Evolutionary conservation across 73 alveolate species (phyloP).

Genomic region (Durusdinium trenchii): DNA sequence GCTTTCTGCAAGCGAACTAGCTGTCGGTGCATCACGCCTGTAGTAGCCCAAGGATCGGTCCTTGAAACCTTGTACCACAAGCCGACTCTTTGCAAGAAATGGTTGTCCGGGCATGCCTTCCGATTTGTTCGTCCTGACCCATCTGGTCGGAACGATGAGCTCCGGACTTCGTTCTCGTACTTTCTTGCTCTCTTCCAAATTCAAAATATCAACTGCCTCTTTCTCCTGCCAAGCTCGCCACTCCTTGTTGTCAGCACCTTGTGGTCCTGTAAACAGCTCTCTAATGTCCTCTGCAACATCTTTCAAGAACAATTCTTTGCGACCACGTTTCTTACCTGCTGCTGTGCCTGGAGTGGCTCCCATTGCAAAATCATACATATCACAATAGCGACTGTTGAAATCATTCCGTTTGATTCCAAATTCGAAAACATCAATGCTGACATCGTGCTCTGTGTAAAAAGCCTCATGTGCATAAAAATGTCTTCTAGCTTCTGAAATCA

Average conservation of each 20-base stretch:
- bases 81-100: too few relatives aligned
- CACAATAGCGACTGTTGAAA: not conserved
- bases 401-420: not conserved
- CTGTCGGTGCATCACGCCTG: too few relatives aligned
- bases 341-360: not conserved
- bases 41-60: too few relatives aligned
- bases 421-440: not conserved
- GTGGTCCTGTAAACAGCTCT: not conserved
- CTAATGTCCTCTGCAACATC: not conserved
- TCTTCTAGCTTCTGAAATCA: not conserved
- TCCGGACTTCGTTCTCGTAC: too few relatives aligned
- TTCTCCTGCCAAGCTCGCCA: slow-evolving; percentile 4
- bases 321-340: not conserved
- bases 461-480: not conserved
- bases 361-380: slow-evolving; percentile 13
- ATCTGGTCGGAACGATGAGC: too few relatives aligned
- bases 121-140: too few relatives aligned
- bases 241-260: not conserved
- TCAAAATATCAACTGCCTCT: not conserved
- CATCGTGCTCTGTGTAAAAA: not conserved
- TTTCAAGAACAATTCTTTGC: not conserved
- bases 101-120: too few relatives aligned
- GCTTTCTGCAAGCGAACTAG: too few relatives aligned
- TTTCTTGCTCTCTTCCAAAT: too few relatives aligned
- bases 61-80: too few relatives aligned